Evolutionary conservation across 2,329 filamentous ascomycete genomes (phyloP), one percentile per base, ranked within the genome.

Genomic region (Exophiala calicioides): DNA sequence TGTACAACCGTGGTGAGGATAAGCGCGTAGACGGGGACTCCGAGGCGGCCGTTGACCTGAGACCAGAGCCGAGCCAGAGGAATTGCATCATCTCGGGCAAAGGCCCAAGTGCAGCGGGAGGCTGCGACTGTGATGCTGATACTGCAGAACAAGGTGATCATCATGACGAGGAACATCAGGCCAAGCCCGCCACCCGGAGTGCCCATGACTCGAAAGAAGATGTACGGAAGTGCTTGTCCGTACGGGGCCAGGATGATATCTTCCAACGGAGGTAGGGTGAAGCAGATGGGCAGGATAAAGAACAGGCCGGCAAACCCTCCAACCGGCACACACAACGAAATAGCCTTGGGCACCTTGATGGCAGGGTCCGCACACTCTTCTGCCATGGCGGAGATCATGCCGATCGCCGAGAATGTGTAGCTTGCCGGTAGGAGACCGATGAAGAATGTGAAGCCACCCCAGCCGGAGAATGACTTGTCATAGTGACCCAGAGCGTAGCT

Each of bases 81-180:
- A 59, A 88, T 85, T 60, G 81, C 85, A 57, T 81, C 83, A 59
- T 88, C 84, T 26, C 85, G 79, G n/a, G 84, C 82, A 64, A 88
- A 88, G 9, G 84, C 84, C 60, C 85, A 88, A 1, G 82, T 85
- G 13, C 50, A 50, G 38, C 66, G 64, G 0, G 72, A 75, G 1
- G 76, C 75, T 0, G 75, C 75, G 2, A 71, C 68, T 1, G 75
- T 77, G 52, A 78, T 77, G 31, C 68, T 72, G 53, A 80, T 77
- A 21, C 70, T 73, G 64, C 75, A 79, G 62, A 78, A 78, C 33
- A 79, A 61, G 0, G 71, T 75, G 46, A 79, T 67, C 3, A 70
- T 64, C 2, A 79, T 62, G 6, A 79, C 69, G 8, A 78, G 65
- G 56, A 76, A 70, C n/a, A 70, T 71, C 5, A 79, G 65, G 0